These are phyloP conservation scores for Aegilops sharonensis DNA, from an alignment of 176 grass and related monocot species.

Conservation along the genomic window DNA sequence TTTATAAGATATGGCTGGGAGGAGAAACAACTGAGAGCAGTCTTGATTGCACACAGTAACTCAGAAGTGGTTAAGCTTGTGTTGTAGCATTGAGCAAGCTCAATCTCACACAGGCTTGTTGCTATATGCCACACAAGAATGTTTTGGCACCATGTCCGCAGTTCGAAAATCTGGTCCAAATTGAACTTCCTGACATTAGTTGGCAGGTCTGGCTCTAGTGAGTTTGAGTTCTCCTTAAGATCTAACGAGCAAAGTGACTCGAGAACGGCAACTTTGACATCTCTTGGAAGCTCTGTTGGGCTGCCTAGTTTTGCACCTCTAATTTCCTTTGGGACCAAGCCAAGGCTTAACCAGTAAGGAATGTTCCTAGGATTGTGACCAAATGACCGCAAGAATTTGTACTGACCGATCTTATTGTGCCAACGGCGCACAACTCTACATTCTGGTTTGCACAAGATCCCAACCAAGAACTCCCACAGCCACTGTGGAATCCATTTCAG, in stretches of 20 bases:
- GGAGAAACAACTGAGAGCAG: background rate
- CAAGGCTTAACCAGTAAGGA: background rate
- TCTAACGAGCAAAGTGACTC: background rate
- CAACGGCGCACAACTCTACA: background rate
- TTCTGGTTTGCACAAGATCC: background rate
- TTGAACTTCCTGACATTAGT: background rate
- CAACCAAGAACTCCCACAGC: background rate
- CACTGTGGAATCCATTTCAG: background rate
- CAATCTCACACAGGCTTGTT: constrained; percentile 20
- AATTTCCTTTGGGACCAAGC: background rate
- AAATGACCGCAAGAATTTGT: background rate
- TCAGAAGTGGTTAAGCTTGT: background rate
- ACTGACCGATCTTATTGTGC: constrained; percentile 13
- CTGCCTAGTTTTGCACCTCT: background rate
- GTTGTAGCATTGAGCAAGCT: constrained; percentile 1
- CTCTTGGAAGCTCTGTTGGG: background rate
- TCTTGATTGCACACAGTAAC: background rate
- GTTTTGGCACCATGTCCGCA: background rate
- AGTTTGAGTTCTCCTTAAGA: background rate
- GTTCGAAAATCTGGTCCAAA: no score
- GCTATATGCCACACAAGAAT: constrained; percentile 32
- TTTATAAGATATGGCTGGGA: background rate
- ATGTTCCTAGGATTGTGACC: background rate
- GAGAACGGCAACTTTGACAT: background rate
- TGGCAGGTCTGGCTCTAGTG: background rate